Base-by-base conservation (phyloP, 495 filamentous ascomycete species). In the Podospora pseudopauciseta region DNA sequence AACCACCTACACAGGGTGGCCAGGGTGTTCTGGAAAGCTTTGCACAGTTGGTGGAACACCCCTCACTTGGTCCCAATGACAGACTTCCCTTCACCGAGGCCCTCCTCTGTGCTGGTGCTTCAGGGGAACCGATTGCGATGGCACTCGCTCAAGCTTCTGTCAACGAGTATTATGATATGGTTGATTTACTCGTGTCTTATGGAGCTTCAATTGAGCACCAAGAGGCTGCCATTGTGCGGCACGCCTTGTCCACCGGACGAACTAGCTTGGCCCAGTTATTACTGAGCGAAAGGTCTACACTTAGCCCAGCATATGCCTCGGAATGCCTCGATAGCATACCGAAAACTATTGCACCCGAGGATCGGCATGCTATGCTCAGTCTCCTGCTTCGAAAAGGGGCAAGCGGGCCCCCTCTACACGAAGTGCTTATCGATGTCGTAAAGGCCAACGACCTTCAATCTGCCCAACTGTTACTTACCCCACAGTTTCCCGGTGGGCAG, bases 131-230 rank as follows among this genome's bases (percentile, higher is more conserved):
- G 2, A 65, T 80, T 5, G 75, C 81, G 1, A 65, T 74, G 20
- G 80, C 82, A 0, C 68, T 85, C 9, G 60, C 76, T 2, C 77
- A 80, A 18, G 77, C 82, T 9, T 77, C 75, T 67, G 65, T 71
- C 2, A 70, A 76, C 27, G 76, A 77, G 49, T 82, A 79, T 60
- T 76, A 79, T 67, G 80, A 85, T 60, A 80, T 85, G 81, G 76
- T 80, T 13, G 73, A 74, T 56, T 69, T 85, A n/a, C 69, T 85
- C 18, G 69, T 83, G 11, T 74, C 74, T 13, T 78, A 82, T 61
- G 80, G 82, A 0, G 82, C 81, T 0, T 83, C 82, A 0, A 68
- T 85, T 20, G 82, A 84, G 66, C 82, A 77, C 56, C 75, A 79
- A 44, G 77, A 80, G 44, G 82, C 81, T 49, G 66, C 65, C 3